Evolutionary conservation across 1,284 basidiomycete species (phyloP), one percentile per base, ranked within the genome.

Genomic region (Malassezia brasiliensis): DNA sequence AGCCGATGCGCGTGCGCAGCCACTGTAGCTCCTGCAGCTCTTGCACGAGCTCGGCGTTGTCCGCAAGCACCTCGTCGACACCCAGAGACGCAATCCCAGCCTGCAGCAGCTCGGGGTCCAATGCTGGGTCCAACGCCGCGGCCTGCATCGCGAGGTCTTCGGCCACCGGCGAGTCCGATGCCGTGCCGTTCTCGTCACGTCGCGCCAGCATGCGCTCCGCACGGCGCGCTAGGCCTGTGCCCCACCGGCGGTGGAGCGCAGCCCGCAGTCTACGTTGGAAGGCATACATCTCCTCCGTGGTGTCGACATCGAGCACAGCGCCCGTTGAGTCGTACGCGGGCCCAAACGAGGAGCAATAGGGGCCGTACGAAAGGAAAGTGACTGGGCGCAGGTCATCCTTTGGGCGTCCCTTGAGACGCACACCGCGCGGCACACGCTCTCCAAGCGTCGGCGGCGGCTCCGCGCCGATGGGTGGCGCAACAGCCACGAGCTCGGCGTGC

Each of bases 1-100:
- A 58, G 6, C 61, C 61, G 40, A 54, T 50, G 28, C 67, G 63
- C 15, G 61, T 47, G 11, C 67, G 60, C 14, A 62, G 58, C 67
- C 67, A 69, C 39, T 69, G 67, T n/a, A 63, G 57, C 40, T 65
- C 61, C 49, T 69, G 67, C 52, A 69, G 54, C n/a, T 60, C 58
- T 20, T 61, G 59, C 10, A 68, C 47, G 20, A 63, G 53, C 53
- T 56, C 58, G 49, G 53, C 52, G 56, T 67, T 67, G 48, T 48
- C 48, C 0, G 50, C 56, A 22, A 68, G 42, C 25, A 52, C 49
- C 38, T 60, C 60, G 22, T 66, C 66, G 38, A 54, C 39, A 11
- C 58, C 56, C n/a, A 68, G 63, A 39, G 39, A 50, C 9, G 48
- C 44, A 15, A 64, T 31, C 15, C 58, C 64, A 22, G 47, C 40